phyloP scores from a whole-genome alignment of 2,329 filamentous ascomycete genomes.

The Thelonectria rubi region DNA sequence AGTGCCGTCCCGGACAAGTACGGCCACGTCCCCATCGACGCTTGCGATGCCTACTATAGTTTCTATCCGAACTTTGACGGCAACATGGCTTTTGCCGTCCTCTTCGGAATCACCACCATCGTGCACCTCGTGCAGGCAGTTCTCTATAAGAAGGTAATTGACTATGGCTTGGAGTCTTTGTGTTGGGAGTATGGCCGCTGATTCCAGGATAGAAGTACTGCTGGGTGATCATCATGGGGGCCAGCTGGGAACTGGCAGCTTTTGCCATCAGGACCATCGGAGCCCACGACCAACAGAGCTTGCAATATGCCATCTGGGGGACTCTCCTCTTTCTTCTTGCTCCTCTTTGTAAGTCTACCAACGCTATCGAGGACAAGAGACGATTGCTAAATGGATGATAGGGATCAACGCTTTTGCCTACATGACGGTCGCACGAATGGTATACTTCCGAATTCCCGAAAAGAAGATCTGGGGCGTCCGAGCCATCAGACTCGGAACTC shows the following conservation, averaged over 20 bases:
- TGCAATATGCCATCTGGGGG: slow-evolving; percentile 44
- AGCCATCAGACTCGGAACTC: slow-evolving; percentile 51
- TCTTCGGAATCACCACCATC: slow-evolving; percentile 44
- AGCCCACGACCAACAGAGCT: slow-evolving; percentile 50
- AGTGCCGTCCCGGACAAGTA: slow-evolving; percentile 46
- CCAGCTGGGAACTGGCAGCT: slow-evolving; percentile 50
- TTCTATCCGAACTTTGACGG: slow-evolving; percentile 47
- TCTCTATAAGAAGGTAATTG: slow-evolving; percentile 44
- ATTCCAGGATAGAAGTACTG: slow-evolving; percentile 41
- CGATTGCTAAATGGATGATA: slow-evolving; percentile 24
- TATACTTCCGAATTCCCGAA: slow-evolving; percentile 51
- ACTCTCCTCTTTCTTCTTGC: slow-evolving; percentile 53
- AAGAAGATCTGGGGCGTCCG: slow-evolving; percentile 49
- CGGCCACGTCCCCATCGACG: slow-evolving; percentile 44
- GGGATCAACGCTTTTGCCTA: slow-evolving; percentile 57
- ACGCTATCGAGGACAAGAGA: no score
- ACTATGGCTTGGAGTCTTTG: not conserved
- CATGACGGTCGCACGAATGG: slow-evolving; percentile 54
- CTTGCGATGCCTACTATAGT: slow-evolving; percentile 47
- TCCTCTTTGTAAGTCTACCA: slow-evolving; percentile 48
- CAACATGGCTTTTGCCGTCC: slow-evolving; percentile 46
- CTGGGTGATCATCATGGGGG: slow-evolving; percentile 54
- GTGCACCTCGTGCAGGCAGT: slow-evolving; percentile 44
- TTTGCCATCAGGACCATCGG: slow-evolving; percentile 50
- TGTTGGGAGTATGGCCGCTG: not conserved